Evolutionary conservation across 129 eudicot species (phyloP).

Genomic region (Tagetes patula): DNA sequence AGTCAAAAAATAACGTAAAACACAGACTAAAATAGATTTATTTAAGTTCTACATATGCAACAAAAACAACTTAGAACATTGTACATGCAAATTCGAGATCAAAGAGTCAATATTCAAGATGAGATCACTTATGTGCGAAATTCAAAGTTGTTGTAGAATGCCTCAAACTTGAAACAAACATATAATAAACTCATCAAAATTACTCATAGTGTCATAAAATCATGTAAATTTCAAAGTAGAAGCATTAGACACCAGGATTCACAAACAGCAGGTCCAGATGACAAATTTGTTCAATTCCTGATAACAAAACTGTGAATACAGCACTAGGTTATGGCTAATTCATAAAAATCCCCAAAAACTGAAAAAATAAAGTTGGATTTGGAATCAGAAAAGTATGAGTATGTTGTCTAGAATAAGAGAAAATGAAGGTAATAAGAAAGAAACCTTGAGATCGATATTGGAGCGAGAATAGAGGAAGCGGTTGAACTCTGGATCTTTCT

Average conservation of each 20-base stretch:
- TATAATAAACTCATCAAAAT: background rate
- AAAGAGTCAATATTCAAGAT: too few relatives aligned
- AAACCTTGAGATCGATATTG: slow-evolving; percentile 93
- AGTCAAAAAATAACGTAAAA: too few relatives aligned
- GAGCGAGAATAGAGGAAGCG: slow-evolving; percentile 69
- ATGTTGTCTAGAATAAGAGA: too few relatives aligned
- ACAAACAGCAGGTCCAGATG: background rate
- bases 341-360: background rate
- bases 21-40: too few relatives aligned
- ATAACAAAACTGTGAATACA: too few relatives aligned
- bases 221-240: background rate
- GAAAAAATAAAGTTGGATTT: background rate
- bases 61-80: too few relatives aligned
- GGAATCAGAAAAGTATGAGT: background rate
- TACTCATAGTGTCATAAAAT: background rate
- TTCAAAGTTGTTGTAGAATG: too few relatives aligned
- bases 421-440: background rate
- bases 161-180: too few relatives aligned
- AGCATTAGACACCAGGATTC: background rate
- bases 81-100: too few relatives aligned
- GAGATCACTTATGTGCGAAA: too few relatives aligned
- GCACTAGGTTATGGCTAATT: background rate
- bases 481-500: slow-evolving; percentile 77
- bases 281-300: too few relatives aligned
- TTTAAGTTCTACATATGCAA: too few relatives aligned